Percentiles rank a stretch among this genome's conserved stretches.
Evolutionary conservation across 805 yeast species (phyloP).

Genomic region (Zygosaccharomyces lentus): DNA sequence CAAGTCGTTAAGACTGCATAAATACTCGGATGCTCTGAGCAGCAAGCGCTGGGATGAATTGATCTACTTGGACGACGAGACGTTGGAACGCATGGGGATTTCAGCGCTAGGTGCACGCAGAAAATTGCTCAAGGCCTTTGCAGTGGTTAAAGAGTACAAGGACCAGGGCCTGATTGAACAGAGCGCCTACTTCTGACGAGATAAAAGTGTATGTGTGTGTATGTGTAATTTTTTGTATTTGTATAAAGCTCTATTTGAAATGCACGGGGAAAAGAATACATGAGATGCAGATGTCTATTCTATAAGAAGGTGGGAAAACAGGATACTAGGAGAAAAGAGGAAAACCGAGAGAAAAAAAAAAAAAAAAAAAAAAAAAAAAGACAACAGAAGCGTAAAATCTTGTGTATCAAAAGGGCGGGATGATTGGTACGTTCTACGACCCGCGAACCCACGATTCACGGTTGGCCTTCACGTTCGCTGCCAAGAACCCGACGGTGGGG

Average conservation of each 20-base stretch:
- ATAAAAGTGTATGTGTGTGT: neutral
- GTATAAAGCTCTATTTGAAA: neutral
- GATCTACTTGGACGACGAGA: constrained; percentile 62
- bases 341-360: neutral
- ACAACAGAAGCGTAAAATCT: neutral
- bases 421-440: neutral
- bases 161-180: constrained; percentile 37
- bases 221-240: neutral
- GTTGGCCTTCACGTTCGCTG: constrained; percentile 51
- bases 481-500: constrained; percentile 57
- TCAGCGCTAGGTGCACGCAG: constrained; percentile 94
- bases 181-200: constrained; percentile 19
- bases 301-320: neutral
- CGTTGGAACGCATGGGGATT: constrained; percentile 76
- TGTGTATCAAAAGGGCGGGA: neutral
- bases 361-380: constrained; percentile 3
- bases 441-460: constrained; percentile 48
- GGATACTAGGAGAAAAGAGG: neutral
- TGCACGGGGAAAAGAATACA: neutral
- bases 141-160: constrained; percentile 61
- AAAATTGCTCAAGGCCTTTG: constrained; percentile 87
- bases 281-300: neutral
- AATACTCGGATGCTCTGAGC: constrained; percentile 81
- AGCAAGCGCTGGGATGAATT: constrained; percentile 75
- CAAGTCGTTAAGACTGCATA: constrained; percentile 83